Conservation (phyloP, 2,329 filamentous ascomycete species). For the Sarocladium strictum region DNA sequence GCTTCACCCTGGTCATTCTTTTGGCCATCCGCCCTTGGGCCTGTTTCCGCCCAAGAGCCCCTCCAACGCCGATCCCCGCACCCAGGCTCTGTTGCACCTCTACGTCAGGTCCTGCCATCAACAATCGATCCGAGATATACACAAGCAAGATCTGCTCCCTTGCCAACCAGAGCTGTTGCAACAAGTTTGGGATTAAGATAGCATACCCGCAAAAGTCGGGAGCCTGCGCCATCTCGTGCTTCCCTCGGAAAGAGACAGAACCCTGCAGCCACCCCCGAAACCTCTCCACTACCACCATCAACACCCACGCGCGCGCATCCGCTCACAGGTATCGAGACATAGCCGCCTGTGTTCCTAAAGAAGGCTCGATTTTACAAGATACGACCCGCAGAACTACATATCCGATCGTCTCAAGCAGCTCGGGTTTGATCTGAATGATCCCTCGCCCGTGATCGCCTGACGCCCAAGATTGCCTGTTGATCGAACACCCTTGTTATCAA, state of each 20-base stretch:
- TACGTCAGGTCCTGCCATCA: background rate
- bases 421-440: background rate
- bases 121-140: background rate
- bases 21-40: background rate
- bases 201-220: background rate
- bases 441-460: background rate
- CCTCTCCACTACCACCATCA: background rate
- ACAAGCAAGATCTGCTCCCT: too few relatives aligned
- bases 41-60: background rate
- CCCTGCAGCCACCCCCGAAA: slow-evolving; percentile 8
- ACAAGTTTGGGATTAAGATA: too few relatives aligned
- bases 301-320: slow-evolving; percentile 7
- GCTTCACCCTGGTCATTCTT: background rate
- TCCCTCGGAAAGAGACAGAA: background rate
- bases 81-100: background rate
- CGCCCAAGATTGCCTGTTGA: background rate
- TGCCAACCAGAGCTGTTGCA: too few relatives aligned
- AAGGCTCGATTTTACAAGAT: background rate
- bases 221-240: background rate
- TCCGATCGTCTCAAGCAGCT: background rate
- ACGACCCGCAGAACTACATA: background rate
- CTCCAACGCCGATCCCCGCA: slow-evolving; percentile 5
- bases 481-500: background rate
- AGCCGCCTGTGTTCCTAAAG: background rate
- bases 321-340: background rate